Evolutionary conservation across 2,329 filamentous ascomycete species (phyloP), one percentile per base, ranked within the genome.

Genomic region (Microdochium trichocladiopsis): DNA sequence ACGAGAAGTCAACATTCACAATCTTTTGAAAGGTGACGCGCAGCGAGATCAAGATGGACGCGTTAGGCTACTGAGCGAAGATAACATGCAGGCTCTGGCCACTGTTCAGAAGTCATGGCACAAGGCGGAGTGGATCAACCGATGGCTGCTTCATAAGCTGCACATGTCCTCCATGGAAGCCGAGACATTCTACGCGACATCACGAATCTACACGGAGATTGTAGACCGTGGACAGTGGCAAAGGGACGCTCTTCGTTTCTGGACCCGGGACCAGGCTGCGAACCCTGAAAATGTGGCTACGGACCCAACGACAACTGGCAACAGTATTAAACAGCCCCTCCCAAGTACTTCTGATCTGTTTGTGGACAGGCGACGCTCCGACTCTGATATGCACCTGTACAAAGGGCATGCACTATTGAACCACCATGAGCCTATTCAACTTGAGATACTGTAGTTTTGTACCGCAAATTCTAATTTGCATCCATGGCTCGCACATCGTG

Each of bases 121-220:
- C 56, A 75, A 72, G 55, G 63, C 62, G 1, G 72, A 78, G 49
- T 77, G 70, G 52, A 71, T 82, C 58, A 75, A 74, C 56, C 68
- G 75, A 41, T 82, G 79, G 78, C 63, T 82, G 2, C 67, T 81
- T 12, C 74, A 80, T 48, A 72, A 73, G 43, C 66, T 82, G 41
- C 71, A 76, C 33, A 64, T 68, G 14, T 77, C 73, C 2, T 66
- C 74, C 0, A 59, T 79, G 52, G 72, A 77, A 54, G 74, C 66
- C 1, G 64, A 72, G 52, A 59, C 74, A 2, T 65, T 80, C 8
- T 71, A 73, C 54, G 59, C 65, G 10, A 63, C 67, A 5, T 73
- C 71, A 50, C 58, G 63, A 12, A 52, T 55, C 4, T 54, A 41
- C 5, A 57, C 71, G 16, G 60, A 60, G 18, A 65, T 73, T 16